phyloP scores from a whole-genome alignment of 495 filamentous ascomycete genomes.

The Jackrogersella multiformis region DNA sequence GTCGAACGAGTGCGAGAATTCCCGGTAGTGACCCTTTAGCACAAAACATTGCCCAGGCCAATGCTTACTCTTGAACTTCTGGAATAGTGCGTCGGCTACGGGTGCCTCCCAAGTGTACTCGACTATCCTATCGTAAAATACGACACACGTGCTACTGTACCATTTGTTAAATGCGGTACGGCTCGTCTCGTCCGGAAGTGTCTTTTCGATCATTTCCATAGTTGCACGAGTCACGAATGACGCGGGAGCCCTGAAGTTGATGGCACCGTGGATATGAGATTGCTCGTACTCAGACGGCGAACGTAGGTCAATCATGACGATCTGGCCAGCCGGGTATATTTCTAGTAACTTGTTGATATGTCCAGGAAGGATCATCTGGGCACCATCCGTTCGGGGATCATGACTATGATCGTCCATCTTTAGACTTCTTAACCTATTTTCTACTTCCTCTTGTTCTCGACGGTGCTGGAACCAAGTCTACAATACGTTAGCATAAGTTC shows the following conservation, averaged over 20 bases:
- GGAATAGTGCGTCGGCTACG: slow-evolving; percentile 51
- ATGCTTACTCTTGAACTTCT: slow-evolving; percentile 52
- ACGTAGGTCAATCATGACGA: slow-evolving; percentile 57
- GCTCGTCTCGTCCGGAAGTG: slow-evolving; percentile 55
- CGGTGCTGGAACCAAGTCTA: slow-evolving; percentile 57
- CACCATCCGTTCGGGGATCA: slow-evolving; percentile 36
- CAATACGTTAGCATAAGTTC: slow-evolving; percentile 7
- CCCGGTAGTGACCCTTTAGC: slow-evolving; percentile 60
- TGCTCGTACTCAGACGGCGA: slow-evolving; percentile 54
- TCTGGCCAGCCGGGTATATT: slow-evolving; percentile 54
- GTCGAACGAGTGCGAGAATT: slow-evolving; percentile 57
- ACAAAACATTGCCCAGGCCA: slow-evolving; percentile 58
- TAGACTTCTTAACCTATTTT: slow-evolving; percentile 51
- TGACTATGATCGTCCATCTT: slow-evolving; percentile 43
- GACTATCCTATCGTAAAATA: slow-evolving; percentile 58
- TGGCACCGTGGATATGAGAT: slow-evolving; percentile 57
- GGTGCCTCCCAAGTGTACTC: slow-evolving; percentile 60
- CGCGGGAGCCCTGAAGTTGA: slow-evolving; percentile 57
- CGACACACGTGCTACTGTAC: slow-evolving; percentile 54
- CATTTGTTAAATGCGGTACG: slow-evolving; percentile 56
- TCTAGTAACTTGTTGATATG: slow-evolving; percentile 58
- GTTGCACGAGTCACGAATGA: slow-evolving; percentile 53
- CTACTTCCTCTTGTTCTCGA: slow-evolving; percentile 52
- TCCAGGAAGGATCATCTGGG: slow-evolving; percentile 58
- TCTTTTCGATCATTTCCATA: slow-evolving; percentile 60